Conservation (phyloP, 2,329 filamentous ascomycete genomes). For the Arthrobotrys megalospora region DNA sequence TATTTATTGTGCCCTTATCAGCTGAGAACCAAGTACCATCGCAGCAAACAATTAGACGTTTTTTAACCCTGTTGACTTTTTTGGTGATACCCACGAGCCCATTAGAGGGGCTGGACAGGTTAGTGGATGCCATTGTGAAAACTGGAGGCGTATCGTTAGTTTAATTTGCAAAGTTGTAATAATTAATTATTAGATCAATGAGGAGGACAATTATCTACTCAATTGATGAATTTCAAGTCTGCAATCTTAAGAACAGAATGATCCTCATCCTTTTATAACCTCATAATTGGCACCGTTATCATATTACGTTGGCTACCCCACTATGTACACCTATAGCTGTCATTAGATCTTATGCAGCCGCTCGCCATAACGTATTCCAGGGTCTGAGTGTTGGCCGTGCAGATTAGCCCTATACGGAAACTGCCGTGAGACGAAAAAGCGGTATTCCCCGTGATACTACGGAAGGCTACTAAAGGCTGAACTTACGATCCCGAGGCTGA, state of each 20-base stretch:
- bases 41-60: slow-evolving; percentile 42
- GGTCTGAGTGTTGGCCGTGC: not conserved
- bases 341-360: not conserved
- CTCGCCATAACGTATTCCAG: not conserved
- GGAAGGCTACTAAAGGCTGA: not conserved
- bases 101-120: slow-evolving; percentile 6
- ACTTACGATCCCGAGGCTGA: not conserved
- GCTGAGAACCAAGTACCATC: slow-evolving; percentile 46
- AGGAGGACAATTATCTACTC: not conserved
- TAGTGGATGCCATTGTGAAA: not conserved
- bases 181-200: no score
- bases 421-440: not conserved
- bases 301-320: not conserved
- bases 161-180: no score
- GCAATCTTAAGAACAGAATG: not conserved
- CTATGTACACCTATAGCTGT: not conserved
- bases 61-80: slow-evolving; percentile 24
- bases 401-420: not conserved
- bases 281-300: not conserved
- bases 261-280: not conserved
- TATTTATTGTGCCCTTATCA: slow-evolving; percentile 63
- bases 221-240: not conserved
- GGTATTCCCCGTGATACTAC: not conserved
- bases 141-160: not conserved
- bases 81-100: slow-evolving; percentile 9